Evolutionary conservation across 768 basidiomycete genomes (phyloP), one percentile per base, ranked within the genome.

Genomic region (Punctularia strigosozonata): DNA sequence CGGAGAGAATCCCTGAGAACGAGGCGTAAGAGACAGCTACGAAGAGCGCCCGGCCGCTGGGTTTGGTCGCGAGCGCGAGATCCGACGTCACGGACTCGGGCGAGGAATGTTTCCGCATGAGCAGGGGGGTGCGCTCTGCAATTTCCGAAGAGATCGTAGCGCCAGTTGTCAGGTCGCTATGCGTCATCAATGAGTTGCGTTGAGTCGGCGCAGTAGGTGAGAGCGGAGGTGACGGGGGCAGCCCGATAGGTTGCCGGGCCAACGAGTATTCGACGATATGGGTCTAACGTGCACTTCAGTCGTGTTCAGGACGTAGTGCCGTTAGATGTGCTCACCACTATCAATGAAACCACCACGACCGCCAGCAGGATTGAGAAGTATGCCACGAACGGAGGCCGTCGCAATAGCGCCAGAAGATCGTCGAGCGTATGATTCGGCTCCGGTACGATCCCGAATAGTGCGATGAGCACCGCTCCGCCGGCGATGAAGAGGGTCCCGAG

Each of bases 401-500:
- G 60, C 57, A 91, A 90, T 6, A 94, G 68, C 19, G 56, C 56
- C 19, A 97, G 68, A 19, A 97, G 71, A 54, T 91, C 88, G 43
- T 90, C 84, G 14, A 97, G 65, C 2, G 83, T 80, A 45, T 85
- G 84, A 8, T 84, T 88, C 10, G 75, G 75, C 58, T 94, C 90
- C 15, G 84, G 79, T 0, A 97, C 87, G 47, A 91, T 87, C 34
- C 91, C 91, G 52, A 92, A 97, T 36, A 90, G 61, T 13, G 85
- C 90, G 42, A 97, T 89, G 43, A 92, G 68, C 30, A 86, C 77
- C 5, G 91, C 90, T 21, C 90, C 91, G 14, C 77, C 77, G 1
- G 87, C 85, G 45, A 97, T 90, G 53, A 92, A 66, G 31, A 84
- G 59, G 2, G 90, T 94, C 37, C 87, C 90, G n/a, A 87, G 59